A percentile compares a stretch with the other conserved stretches of the same genome.
phyloP scores from a whole-genome alignment of 2,329 filamentous ascomycete species.

The Colletotrichum caudatum region DNA sequence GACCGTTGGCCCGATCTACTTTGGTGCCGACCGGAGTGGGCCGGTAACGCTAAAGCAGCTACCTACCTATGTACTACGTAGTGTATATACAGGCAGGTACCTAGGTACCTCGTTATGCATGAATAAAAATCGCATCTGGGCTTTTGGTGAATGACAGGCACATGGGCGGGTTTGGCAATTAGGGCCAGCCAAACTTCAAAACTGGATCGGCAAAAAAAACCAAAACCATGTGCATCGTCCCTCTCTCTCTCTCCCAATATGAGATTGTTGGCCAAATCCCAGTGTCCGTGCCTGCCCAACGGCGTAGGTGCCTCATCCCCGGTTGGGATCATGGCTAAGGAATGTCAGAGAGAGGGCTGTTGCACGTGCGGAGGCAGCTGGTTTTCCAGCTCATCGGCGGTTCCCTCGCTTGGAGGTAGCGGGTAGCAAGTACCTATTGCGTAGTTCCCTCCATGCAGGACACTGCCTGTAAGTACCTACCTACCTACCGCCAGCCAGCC shows the following conservation, averaged over 20 bases:
- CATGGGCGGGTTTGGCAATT: neutral
- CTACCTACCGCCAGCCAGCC: neutral
- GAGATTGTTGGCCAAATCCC: constrained; percentile 28
- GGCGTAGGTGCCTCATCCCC: neutral
- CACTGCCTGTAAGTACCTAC: neutral
- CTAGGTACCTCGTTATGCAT: neutral
- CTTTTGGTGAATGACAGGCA: neutral
- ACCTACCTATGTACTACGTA: neutral
- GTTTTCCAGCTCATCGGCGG: constrained; percentile 15
- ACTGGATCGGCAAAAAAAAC: neutral
- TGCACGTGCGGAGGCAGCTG: constrained; percentile 20
- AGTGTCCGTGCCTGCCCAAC: constrained; percentile 14
- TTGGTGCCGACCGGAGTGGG: constrained; percentile 4
- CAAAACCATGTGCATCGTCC: neutral
- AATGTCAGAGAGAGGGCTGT: constrained; percentile 15
- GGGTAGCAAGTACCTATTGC: neutral
- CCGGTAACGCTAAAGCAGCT: neutral
- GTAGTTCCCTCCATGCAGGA: constrained; percentile 9
- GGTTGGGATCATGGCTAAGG: constrained; percentile 16
- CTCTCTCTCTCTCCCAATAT: constrained; percentile 2
- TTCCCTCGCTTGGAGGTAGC: constrained; percentile 18
- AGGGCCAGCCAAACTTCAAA: constrained; percentile 25
- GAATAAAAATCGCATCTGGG: neutral
- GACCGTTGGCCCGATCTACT: constrained; percentile 3
- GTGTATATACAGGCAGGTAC: neutral